Evolutionary conservation across 495 filamentous ascomycete genomes (phyloP).

Genomic region (Penicillium goetzii): DNA sequence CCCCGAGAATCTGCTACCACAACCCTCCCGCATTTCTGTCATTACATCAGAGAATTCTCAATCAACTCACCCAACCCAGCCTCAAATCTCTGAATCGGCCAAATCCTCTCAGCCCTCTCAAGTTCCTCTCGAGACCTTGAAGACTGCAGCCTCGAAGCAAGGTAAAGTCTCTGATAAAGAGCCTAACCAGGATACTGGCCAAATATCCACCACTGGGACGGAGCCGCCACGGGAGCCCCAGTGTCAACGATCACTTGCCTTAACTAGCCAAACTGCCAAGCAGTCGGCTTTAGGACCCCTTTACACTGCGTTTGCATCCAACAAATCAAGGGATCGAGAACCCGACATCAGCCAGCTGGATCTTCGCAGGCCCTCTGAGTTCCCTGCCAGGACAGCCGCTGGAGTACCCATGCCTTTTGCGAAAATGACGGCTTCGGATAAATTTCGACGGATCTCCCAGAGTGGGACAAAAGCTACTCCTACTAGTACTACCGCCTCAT

Average conservation of each 20-base stretch:
- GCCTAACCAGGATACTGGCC: neutral
- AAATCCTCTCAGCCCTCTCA: slow-evolving; percentile 50
- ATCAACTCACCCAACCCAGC: neutral
- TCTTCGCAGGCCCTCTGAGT: slow-evolving; percentile 43
- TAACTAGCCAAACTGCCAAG: neutral
- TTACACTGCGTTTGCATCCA: neutral
- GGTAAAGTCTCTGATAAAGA: neutral
- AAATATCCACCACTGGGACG: neutral
- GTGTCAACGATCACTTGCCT: neutral
- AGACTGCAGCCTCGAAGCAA: neutral
- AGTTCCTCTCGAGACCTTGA: slow-evolving; percentile 15
- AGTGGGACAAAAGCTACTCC: neutral
- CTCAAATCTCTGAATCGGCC: neutral
- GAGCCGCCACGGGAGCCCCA: neutral
- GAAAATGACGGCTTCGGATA: slow-evolving; percentile 1
- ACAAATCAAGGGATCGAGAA: slow-evolving; percentile 37
- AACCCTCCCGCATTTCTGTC: neutral
- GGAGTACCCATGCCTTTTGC: slow-evolving; percentile 6
- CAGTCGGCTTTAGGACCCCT: neutral
- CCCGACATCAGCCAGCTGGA: slow-evolving; percentile 49
- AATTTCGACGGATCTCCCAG: neutral
- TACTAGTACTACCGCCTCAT: neutral
- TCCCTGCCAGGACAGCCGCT: slow-evolving; percentile 19
- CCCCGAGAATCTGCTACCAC: neutral
- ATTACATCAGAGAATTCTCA: neutral